Percentiles rank a stretch among this genome's conserved stretches.
Evolutionary conservation across 2,329 filamentous ascomycete species (phyloP).

Genomic region (Xylariomycetidae sp.): DNA sequence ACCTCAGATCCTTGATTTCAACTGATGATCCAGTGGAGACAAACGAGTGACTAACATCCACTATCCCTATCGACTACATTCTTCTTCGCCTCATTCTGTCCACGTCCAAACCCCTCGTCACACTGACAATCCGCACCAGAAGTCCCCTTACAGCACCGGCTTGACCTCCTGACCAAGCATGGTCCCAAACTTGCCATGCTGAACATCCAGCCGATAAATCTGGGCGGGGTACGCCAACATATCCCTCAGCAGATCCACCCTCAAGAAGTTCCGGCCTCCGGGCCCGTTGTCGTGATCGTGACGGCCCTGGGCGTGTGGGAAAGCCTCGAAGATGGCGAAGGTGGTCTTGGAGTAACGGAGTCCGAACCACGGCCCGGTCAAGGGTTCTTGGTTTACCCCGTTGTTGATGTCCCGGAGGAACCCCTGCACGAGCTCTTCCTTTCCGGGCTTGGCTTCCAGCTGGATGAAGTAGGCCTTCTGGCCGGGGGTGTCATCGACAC

Average conservation of each 20-base stretch:
- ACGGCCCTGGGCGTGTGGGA: conserved; percentile 1
- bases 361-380: conserved; percentile 5
- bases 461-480: conserved; percentile 8
- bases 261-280: conserved; percentile 2
- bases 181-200: conserved; percentile 4
- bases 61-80: no score
- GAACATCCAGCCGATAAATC: conserved; percentile 3
- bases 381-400: conserved; percentile 1
- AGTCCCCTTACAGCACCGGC: no score
- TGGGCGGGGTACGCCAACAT: conserved; percentile 5
- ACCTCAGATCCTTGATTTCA: no score
- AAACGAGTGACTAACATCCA: no score
- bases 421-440: conserved; percentile 3
- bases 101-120: no score
- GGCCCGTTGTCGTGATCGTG: conserved; percentile 3
- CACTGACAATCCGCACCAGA: no score
- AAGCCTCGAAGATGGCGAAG: conserved; percentile 7
- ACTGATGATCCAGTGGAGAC: no score
- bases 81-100: no score
- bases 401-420: conserved; percentile 6
- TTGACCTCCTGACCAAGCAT: neutral
- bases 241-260: conserved; percentile 3
- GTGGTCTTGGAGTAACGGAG: conserved; percentile 6
- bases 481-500: conserved; percentile 4
- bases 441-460: conserved; percentile 5